Evolutionary conservation across 225 moss, liverwort and hornwort genomes (phyloP).

Genomic region (Thuidium tamariscinum): DNA sequence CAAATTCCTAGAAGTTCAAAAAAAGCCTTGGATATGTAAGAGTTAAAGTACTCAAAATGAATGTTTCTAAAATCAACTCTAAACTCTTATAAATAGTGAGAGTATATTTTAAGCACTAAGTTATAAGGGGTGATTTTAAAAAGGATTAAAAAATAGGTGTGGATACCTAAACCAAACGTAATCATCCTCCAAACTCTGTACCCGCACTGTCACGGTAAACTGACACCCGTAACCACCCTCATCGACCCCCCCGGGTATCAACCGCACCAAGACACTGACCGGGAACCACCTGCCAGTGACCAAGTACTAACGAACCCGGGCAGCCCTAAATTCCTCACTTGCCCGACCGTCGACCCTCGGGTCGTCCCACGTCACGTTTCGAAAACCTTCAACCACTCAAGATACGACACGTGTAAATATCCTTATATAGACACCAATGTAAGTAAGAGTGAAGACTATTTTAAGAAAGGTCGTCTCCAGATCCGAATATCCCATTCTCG

Average conservation of each 20-base stretch:
- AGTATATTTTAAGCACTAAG: accelerated
- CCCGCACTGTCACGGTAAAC: too few relatives aligned
- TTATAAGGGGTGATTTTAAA: accelerated
- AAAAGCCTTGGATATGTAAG: too few relatives aligned
- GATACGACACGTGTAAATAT: neutral
- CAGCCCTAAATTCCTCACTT: neutral
- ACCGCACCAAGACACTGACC: neutral
- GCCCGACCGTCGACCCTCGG: neutral
- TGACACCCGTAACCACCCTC: neutral
- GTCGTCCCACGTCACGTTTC: neutral
- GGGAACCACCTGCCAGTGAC: neutral
- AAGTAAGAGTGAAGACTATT: neutral
- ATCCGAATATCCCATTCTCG: neutral
- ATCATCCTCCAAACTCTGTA: neutral
- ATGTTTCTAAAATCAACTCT: accelerated
- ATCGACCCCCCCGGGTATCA: neutral
- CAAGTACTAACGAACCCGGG: neutral
- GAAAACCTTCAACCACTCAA: neutral
- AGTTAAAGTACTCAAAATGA: too few relatives aligned
- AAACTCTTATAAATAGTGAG: accelerated
- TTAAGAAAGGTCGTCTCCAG: neutral
- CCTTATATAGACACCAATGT: neutral
- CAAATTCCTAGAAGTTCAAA: too few relatives aligned
- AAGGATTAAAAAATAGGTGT: neutral
- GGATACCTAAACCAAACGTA: neutral